These are phyloP conservation scores for Rhododendron mucronatum DNA, from an alignment of 148 eudicot genomes.

Conservation along the genomic window DNA sequence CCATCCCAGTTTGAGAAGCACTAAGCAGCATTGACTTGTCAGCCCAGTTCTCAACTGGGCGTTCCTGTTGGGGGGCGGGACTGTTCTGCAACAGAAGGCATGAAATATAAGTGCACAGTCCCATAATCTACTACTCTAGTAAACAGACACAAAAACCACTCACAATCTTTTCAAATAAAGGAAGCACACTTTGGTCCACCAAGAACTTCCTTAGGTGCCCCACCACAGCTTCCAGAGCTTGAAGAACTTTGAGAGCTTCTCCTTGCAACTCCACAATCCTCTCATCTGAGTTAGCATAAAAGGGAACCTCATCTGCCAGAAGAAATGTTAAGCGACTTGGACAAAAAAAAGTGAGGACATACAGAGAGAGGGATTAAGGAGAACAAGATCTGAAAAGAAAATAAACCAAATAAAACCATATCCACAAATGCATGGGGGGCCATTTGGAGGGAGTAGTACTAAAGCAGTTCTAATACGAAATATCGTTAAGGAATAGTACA, in stretches of 20 bases:
- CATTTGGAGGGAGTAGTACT: not conserved
- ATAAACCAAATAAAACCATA: not conserved
- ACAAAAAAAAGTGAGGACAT: not conserved
- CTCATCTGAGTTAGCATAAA: slow-evolving; percentile 68
- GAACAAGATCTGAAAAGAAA: not conserved
- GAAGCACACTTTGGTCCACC: slow-evolving; percentile 81
- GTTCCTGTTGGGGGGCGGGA: slow-evolving; percentile 35
- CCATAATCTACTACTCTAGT: not conserved
- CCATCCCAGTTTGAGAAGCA: slow-evolving; percentile 25
- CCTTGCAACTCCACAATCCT: slow-evolving; percentile 87
- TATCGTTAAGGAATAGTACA: not conserved
- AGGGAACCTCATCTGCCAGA: slow-evolving; percentile 57
- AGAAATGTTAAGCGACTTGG: not conserved
- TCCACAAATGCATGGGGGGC: not conserved
- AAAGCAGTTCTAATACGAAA: not conserved
- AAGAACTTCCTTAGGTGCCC: slow-evolving; percentile 87
- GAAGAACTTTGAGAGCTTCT: slow-evolving; percentile 77
- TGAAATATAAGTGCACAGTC: not conserved
- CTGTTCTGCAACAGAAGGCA: slow-evolving; percentile 24
- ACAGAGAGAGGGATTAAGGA: not conserved
- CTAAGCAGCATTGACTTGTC: slow-evolving; percentile 33
- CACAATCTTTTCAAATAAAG: slow-evolving; percentile 80
- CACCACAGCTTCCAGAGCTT: slow-evolving; percentile 72
- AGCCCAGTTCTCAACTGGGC: slow-evolving; percentile 41
- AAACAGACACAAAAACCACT: slow-evolving; percentile 23